phyloP scores from a whole-genome alignment of 208 protist species.

The Phytomonas francai region DNA sequence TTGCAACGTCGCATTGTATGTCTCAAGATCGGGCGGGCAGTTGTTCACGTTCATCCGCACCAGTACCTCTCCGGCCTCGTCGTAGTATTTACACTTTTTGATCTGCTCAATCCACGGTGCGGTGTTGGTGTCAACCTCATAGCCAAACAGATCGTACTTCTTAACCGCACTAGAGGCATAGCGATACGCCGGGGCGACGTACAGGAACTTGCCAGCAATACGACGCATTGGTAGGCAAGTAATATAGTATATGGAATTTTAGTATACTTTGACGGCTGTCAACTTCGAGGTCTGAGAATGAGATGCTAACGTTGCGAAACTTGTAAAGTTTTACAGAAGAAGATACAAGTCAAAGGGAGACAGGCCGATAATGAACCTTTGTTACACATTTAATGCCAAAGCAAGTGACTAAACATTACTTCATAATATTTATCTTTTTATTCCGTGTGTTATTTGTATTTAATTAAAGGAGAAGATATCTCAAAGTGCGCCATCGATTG shows the following conservation, averaged over 20 bases:
- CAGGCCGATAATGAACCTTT: no score
- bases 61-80: constrained; percentile 83
- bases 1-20: constrained; percentile 84
- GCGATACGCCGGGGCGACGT: constrained; percentile 34
- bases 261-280: neutral
- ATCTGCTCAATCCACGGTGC: constrained; percentile 81
- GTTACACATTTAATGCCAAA: no score
- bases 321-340: constrained; percentile 1
- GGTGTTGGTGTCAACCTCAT: constrained; percentile 82
- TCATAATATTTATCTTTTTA: no score
- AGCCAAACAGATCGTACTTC: constrained; percentile 85
- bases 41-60: constrained; percentile 89
- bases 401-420: no score
- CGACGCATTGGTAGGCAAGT: constrained; percentile 44
- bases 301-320: constrained; percentile 1
- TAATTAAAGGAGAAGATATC: no score
- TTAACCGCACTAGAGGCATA: constrained; percentile 39
- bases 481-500: no score
- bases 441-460: no score
- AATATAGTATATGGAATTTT: constrained; percentile 5
- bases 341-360: neutral
- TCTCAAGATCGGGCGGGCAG: constrained; percentile 82
- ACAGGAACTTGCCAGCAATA: constrained; percentile 52
- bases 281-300: neutral
- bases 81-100: constrained; percentile 76